Percentiles rank a stretch among this genome's conserved stretches.
phyloP scores from a whole-genome alignment of 352 stramenopile species.

The Pythium aquatile region DNA sequence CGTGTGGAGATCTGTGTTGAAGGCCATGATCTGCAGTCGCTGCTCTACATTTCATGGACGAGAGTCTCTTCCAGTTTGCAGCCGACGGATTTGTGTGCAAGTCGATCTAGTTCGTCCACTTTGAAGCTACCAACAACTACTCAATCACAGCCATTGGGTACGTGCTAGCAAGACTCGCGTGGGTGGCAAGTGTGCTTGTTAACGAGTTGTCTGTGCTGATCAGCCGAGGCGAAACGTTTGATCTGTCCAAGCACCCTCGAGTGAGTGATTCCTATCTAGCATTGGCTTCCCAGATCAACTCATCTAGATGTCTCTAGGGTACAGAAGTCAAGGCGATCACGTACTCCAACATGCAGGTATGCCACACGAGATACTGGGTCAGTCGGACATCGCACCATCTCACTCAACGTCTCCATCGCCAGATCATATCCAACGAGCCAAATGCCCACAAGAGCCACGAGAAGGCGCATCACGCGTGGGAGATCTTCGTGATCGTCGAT shows the following conservation, averaged over 20 bases:
- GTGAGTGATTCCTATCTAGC: background rate
- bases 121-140: constrained; percentile 27
- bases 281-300: background rate
- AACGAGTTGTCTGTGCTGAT: background rate
- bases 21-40: constrained; percentile 47
- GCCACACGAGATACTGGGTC: background rate
- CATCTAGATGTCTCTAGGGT: constrained; percentile 30
- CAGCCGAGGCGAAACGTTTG: constrained; percentile 52
- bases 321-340: constrained; percentile 85
- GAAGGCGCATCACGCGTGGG: constrained; percentile 1
- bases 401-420: background rate
- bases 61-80: constrained; percentile 69
- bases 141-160: constrained; percentile 10
- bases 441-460: background rate
- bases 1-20: constrained; percentile 23
- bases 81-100: constrained; percentile 38
- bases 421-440: background rate
- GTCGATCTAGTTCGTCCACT: constrained; percentile 21
- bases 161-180: background rate
- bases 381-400: background rate
- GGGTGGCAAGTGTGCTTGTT: background rate
- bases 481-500: constrained; percentile 21
- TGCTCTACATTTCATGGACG: constrained; percentile 73
- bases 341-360: constrained; percentile 80
- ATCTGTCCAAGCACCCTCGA: constrained; percentile 49